phyloP scores from a whole-genome alignment of 2,329 filamentous ascomycete species.

The Monosporascus sp. region DNA sequence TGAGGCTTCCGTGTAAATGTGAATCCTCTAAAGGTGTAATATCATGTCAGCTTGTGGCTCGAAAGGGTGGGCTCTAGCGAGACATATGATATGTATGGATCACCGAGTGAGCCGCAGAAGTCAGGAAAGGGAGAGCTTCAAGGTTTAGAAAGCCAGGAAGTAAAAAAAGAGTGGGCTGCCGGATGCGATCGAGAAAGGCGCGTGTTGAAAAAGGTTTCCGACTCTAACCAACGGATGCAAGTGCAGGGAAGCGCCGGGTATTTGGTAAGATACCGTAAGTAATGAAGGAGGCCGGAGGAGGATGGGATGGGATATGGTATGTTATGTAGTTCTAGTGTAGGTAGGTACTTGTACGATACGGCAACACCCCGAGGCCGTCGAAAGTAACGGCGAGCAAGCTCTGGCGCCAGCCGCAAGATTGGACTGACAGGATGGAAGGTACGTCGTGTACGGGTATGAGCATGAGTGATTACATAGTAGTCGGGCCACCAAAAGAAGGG shows the following conservation, averaged over 20 bases:
- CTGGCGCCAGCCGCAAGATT: not conserved
- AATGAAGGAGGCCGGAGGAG: constrained; percentile 17
- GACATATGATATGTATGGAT: not conserved
- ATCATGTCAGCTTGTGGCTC: constrained; percentile 13
- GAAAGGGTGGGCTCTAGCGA: constrained; percentile 3
- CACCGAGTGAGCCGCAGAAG: not conserved
- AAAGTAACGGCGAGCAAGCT: constrained; percentile 1
- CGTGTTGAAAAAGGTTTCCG: not conserved
- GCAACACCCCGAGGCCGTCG: constrained; percentile 18
- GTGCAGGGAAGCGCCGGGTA: constrained; percentile 11
- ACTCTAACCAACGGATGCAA: not conserved
- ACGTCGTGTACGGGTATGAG: not conserved
- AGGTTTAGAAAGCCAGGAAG: not conserved
- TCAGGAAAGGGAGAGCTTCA: not conserved
- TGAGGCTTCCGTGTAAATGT: constrained; percentile 17
- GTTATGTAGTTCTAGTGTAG: constrained; percentile 13
- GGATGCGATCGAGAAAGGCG: not conserved
- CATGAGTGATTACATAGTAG: not conserved
- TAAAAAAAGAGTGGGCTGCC: not conserved
- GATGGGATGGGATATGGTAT: constrained; percentile 17
- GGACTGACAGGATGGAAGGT: not conserved
- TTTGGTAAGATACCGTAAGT: constrained; percentile 1
- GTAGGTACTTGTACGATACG: not conserved
- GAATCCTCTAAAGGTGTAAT: constrained; percentile 8
- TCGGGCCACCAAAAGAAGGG: not conserved